Percentiles rank a stretch among this genome's conserved stretches.
Evolutionary conservation across 2,329 filamentous ascomycete species (phyloP).

Genomic region (Aschersonia sp.): DNA sequence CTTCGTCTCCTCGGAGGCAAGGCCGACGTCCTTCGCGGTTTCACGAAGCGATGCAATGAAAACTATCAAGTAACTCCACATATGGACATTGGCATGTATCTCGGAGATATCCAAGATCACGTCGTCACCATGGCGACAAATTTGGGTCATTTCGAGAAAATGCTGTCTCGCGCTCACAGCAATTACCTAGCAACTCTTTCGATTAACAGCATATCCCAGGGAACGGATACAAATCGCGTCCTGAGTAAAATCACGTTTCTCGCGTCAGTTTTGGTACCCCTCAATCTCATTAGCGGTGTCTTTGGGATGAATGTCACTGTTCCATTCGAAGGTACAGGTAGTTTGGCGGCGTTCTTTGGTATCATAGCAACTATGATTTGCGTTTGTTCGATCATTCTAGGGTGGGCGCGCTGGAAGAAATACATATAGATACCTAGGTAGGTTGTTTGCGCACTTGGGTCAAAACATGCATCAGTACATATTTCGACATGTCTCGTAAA

Average conservation of each 20-base stretch:
- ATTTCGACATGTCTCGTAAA: no score
- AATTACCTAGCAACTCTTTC: conserved; percentile 94
- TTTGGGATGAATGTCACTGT: conserved; percentile 81
- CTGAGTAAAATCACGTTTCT: conserved; percentile 91
- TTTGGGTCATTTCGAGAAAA: conserved; percentile 91
- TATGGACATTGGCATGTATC: conserved; percentile 90
- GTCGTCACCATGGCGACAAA: conserved; percentile 99
- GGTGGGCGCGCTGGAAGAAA: conserved; percentile 27
- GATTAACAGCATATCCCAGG: conserved; percentile 79
- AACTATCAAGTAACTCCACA: conserved; percentile 90
- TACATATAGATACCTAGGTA: conserved; percentile 24
- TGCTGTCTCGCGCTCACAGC: conserved; percentile 82
- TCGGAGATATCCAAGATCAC: conserved; percentile 97
- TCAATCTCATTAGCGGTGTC: conserved; percentile 79
- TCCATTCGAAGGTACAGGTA: conserved; percentile 40
- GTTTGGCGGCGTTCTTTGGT: conserved; percentile 39
- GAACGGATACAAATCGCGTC: conserved; percentile 75
- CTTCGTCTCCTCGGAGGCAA: conserved; percentile 91
- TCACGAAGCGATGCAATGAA: conserved; percentile 97
- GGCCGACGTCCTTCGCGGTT: conserved; percentile 94
- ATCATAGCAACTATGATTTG: conserved; percentile 36
- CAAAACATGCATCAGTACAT: no score
- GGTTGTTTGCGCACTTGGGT: no score
- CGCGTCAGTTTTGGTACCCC: conserved; percentile 86
- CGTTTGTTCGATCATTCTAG: conserved; percentile 32